Percentiles rank a stretch among this genome's conserved stretches.
Evolutionary conservation across 345 rosid genomes (phyloP).

Genomic region (Euphorbia peplus): DNA sequence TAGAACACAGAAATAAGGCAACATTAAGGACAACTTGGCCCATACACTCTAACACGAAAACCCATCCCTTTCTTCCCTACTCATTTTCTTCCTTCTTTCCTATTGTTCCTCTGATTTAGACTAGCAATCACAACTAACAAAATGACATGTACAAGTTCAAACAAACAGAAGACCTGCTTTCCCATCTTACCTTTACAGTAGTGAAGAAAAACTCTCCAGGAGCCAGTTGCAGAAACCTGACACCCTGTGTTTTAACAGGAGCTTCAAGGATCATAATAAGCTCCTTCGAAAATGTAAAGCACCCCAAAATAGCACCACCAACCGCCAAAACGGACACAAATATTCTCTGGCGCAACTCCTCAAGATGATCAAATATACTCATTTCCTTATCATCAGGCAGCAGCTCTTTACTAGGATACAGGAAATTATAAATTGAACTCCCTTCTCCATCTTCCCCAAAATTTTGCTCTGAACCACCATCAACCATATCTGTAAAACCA

Average conservation of each 20-base stretch:
- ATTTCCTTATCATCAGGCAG: constrained; percentile 96
- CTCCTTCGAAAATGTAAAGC: constrained; percentile 92
- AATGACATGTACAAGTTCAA: constrained; percentile 2
- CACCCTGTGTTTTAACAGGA: constrained; percentile 91
- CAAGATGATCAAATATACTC: constrained; percentile 94
- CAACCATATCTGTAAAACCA: constrained; percentile 34
- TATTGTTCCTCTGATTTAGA: background rate
- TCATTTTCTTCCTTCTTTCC: background rate
- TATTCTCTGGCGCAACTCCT: constrained; percentile 84
- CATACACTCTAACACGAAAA: background rate
- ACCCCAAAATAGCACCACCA: constrained; percentile 87
- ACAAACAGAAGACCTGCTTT: background rate
- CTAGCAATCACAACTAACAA: background rate
- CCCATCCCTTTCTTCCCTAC: background rate
- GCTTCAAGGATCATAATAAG: constrained; percentile 88
- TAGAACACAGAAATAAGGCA: background rate
- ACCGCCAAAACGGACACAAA: constrained; percentile 89
- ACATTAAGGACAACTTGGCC: background rate
- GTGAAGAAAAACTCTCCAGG: constrained; percentile 99
- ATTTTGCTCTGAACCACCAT: constrained; percentile 22
- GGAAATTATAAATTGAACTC: constrained; percentile 62
- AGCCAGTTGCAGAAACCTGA: constrained; percentile 86
- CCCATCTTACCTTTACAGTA: constrained; percentile 70
- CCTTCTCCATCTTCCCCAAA: constrained; percentile 38
- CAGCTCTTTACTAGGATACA: constrained; percentile 82